Conservation (phyloP, 768 basidiomycete genomes). For the Rhizopogon sp. region DNA sequence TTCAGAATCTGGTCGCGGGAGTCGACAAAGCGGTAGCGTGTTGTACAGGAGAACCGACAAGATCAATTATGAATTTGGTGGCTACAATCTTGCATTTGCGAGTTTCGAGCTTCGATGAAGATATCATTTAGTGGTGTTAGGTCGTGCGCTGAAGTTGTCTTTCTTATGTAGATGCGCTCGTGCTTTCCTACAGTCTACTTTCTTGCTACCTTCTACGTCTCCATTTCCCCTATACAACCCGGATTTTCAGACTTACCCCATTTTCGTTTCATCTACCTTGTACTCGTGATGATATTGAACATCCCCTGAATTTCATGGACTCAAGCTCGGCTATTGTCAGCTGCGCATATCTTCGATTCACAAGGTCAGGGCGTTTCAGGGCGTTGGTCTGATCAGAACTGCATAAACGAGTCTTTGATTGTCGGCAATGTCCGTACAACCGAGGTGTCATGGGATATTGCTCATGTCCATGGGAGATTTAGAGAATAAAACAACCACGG, state of each 20-base stretch:
- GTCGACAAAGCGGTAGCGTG: conserved; percentile 16
- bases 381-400: not conserved
- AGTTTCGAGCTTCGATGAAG: conserved; percentile 62
- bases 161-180: conserved; percentile 15
- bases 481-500: conserved; percentile 1
- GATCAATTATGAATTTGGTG: conserved; percentile 97
- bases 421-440: conserved; percentile 3
- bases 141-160: conserved; percentile 15
- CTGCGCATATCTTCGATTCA: conserved; percentile 5
- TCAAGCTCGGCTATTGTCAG: not conserved
- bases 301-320: not conserved
- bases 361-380: conserved; percentile 6
- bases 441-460: conserved; percentile 4
- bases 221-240: conserved; percentile 2
- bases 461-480: conserved; percentile 11
- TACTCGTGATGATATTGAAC: conserved; percentile 1
- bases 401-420: not conserved
- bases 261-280: conserved; percentile 13
- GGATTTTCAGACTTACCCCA: conserved; percentile 8
- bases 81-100: conserved; percentile 86
- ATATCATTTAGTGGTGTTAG: conserved; percentile 6
- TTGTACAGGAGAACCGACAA: conserved; percentile 86
- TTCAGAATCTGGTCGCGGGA: conserved; percentile 11
- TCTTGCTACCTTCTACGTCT: conserved; percentile 8
- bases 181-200: conserved; percentile 11